Evolutionary conservation across 768 basidiomycete species (phyloP).

Genomic region (Gymnopilus dilepis): DNA sequence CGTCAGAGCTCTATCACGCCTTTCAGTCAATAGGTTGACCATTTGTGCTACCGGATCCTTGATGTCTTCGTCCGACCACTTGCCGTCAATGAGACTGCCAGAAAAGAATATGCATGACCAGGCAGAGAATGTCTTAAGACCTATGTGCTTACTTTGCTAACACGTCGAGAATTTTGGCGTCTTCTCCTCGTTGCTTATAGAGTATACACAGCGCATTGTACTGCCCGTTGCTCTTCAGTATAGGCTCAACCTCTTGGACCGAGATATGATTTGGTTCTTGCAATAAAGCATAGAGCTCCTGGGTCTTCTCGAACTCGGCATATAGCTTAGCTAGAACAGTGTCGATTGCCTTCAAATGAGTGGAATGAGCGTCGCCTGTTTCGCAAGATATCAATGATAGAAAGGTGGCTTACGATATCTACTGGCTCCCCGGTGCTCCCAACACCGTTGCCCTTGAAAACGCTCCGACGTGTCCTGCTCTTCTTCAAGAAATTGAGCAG

Average conservation of each 20-base stretch:
- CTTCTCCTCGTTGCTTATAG: constrained; percentile 60
- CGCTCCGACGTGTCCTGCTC: constrained; percentile 53
- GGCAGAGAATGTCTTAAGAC: no score
- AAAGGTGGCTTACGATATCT: constrained; percentile 29
- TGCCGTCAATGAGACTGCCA: constrained; percentile 66
- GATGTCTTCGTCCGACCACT: constrained; percentile 67
- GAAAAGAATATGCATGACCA: background rate
- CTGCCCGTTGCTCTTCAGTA: constrained; percentile 54
- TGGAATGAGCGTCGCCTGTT: background rate
- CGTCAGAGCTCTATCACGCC: constrained; percentile 63
- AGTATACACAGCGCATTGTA: constrained; percentile 67
- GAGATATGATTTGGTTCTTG: constrained; percentile 58
- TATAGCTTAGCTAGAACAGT: constrained; percentile 81
- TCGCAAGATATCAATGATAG: background rate
- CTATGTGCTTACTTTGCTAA: constrained; percentile 73
- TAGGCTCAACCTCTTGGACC: constrained; percentile 65
- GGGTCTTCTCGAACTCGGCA: constrained; percentile 60
- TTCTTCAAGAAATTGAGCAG: constrained; percentile 70
- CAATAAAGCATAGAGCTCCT: constrained; percentile 66
- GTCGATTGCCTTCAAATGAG: constrained; percentile 66
- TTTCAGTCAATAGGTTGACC: constrained; percentile 58
- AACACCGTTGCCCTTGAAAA: constrained; percentile 34
- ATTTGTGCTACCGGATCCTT: constrained; percentile 67
- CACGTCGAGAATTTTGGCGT: constrained; percentile 65
- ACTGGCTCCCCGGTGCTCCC: constrained; percentile 26